Conservation (phyloP, 139 green algal genomes). For the Chlorella sp. region DNA sequence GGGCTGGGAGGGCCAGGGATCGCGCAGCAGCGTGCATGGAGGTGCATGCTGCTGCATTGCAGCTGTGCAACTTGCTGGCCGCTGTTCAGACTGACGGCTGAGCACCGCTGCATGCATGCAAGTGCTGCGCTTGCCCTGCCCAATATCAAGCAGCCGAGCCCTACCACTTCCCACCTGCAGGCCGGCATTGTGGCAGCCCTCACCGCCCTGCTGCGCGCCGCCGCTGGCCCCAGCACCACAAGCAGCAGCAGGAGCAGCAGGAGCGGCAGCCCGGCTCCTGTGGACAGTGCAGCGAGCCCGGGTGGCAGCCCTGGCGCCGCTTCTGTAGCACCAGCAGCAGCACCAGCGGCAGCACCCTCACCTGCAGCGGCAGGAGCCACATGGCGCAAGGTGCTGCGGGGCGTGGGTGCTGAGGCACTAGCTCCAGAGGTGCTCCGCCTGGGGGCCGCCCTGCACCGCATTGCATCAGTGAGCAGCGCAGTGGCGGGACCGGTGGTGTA, state of each 20-base stretch:
- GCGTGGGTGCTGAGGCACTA: slow-evolving; percentile 10
- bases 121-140: too few species aligned
- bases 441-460: not conserved
- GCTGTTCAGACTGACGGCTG: too few species aligned
- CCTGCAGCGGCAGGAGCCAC: not conserved
- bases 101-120: too few species aligned
- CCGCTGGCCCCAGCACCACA: not conserved
- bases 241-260: not conserved
- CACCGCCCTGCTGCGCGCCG: slow-evolving; percentile 3
- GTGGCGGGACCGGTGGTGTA: slow-evolving; percentile 17
- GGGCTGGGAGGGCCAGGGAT: too few species aligned
- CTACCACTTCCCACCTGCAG: not conserved
- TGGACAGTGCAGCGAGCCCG: too few species aligned
- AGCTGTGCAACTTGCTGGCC: too few species aligned
- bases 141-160: too few species aligned
- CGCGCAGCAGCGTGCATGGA: too few species aligned
- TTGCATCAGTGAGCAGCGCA: slow-evolving; percentile 2
- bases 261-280: not conserved
- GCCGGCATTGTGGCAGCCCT: not conserved
- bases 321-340: not conserved
- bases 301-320: too few species aligned
- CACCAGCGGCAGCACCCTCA: not conserved
- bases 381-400: slow-evolving; percentile 12
- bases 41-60: too few species aligned
- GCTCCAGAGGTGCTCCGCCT: not conserved